Conservation (phyloP, 495 filamentous ascomycete species). For the Achaetomiella virescens region DNA sequence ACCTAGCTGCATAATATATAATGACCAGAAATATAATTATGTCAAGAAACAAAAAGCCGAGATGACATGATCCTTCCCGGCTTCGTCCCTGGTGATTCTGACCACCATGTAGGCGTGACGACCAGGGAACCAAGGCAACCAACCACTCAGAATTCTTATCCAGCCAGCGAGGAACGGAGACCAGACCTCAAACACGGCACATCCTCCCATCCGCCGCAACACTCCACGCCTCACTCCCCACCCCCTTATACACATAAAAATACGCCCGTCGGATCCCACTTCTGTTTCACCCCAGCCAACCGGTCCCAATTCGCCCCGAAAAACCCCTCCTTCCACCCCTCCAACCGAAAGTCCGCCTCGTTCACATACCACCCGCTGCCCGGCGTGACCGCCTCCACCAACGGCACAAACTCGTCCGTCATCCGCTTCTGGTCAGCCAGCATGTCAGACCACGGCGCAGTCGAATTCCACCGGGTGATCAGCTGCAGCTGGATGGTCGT, state of each 20-base stretch:
- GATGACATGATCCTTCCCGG: no score
- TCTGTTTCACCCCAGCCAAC: slow-evolving; percentile 43
- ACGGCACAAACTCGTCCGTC: slow-evolving; percentile 43
- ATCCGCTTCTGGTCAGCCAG: slow-evolving; percentile 27
- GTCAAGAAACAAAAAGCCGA: no score
- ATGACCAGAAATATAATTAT: no score
- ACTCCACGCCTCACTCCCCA: neutral
- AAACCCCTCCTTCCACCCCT: slow-evolving; percentile 24
- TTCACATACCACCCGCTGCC: slow-evolving; percentile 38
- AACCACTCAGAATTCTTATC: no score
- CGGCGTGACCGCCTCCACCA: slow-evolving; percentile 32
- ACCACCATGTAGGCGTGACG: no score
- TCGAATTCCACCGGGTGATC: neutral
- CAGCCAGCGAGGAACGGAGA: no score
- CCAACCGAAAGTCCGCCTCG: slow-evolving; percentile 41
- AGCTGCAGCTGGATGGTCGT: neutral
- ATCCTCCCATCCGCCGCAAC: neutral
- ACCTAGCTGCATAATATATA: no score
- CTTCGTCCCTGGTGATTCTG: no score
- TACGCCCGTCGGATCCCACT: slow-evolving; percentile 42
- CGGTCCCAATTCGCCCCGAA: slow-evolving; percentile 41
- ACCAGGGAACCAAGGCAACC: no score
- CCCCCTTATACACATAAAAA: slow-evolving; percentile 28
- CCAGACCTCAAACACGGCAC: neutral
- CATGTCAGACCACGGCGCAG: neutral